A percentile compares a stretch with the other conserved stretches of the same genome.
phyloP scores from a whole-genome alignment of 306 rosid species.

The Rubus idaeus region DNA sequence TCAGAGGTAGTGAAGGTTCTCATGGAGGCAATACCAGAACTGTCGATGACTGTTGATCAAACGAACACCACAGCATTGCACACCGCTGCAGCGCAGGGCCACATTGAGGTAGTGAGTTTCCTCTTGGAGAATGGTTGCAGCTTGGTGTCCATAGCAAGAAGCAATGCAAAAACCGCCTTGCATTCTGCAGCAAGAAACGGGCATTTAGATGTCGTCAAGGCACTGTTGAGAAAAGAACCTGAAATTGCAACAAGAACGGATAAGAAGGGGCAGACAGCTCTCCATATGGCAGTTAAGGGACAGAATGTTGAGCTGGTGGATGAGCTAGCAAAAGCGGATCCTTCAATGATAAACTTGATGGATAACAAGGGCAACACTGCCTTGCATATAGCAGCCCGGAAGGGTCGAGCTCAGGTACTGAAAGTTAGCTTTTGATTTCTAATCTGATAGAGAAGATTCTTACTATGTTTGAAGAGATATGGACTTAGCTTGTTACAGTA shows the following conservation, averaged over 20 bases:
- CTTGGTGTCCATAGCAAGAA: conserved; percentile 55
- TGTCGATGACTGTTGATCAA: conserved; percentile 69
- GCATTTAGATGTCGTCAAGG: conserved; percentile 53
- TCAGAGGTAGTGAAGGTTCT: conserved; percentile 69
- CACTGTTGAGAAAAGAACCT: conserved; percentile 58
- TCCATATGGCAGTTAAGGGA: conserved; percentile 86
- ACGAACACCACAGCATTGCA: conserved; percentile 79
- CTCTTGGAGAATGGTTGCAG: conserved; percentile 50
- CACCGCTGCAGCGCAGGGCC: conserved; percentile 80
- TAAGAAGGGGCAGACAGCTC: conserved; percentile 80
- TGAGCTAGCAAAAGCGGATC: conserved; percentile 48
- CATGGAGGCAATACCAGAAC: conserved; percentile 60
- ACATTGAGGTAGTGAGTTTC: conserved; percentile 50
- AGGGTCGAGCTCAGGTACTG: conserved; percentile 64
- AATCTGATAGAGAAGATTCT: neutral
- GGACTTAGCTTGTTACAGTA: neutral
- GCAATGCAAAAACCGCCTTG: conserved; percentile 72
- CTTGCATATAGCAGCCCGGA: conserved; percentile 65
- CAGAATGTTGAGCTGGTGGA: conserved; percentile 56
- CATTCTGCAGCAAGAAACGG: conserved; percentile 86
- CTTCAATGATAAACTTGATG: conserved; percentile 51
- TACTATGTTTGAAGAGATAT: neutral
- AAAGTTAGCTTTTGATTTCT: conserved; percentile 12
- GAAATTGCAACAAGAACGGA: conserved; percentile 54
- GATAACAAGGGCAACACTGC: conserved; percentile 75